Conservation (phyloP, 768 basidiomycete genomes). For the Trametes meyenii region DNA sequence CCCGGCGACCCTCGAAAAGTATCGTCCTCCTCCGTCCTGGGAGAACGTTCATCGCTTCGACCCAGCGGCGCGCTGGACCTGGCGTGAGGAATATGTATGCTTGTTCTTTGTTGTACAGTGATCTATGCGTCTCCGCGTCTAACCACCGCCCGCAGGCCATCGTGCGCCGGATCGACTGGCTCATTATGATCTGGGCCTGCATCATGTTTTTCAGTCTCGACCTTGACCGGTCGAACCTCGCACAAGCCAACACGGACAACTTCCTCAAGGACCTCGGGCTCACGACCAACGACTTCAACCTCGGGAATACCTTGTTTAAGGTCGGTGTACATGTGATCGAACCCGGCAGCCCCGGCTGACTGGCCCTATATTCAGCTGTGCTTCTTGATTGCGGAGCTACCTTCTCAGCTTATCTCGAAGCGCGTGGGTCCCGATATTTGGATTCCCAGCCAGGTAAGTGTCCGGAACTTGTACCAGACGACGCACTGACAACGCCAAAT, state of each 20-base stretch:
- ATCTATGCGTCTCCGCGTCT: neutral
- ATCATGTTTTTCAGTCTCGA: constrained; percentile 68
- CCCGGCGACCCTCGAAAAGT: constrained; percentile 49
- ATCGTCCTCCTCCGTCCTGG: constrained; percentile 54
- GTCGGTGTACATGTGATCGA: constrained; percentile 35
- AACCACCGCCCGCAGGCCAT: constrained; percentile 39
- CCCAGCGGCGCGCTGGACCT: constrained; percentile 68
- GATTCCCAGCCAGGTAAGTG: constrained; percentile 57
- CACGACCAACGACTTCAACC: constrained; percentile 65
- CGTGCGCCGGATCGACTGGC: constrained; percentile 61
- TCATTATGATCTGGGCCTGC: constrained; percentile 62
- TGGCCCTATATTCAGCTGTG: constrained; percentile 19
- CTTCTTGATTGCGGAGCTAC: constrained; percentile 52
- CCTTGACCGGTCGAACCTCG: constrained; percentile 61
- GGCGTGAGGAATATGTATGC: constrained; percentile 62
- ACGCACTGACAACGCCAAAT: neutral
- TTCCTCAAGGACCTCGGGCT: constrained; percentile 62
- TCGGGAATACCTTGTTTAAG: constrained; percentile 62
- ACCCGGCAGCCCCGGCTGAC: neutral
- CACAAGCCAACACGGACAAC: constrained; percentile 71
- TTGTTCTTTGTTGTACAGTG: neutral
- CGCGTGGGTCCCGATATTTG: constrained; percentile 68
- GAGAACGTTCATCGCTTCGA: constrained; percentile 70
- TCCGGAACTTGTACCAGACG: neutral
- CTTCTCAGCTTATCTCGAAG: constrained; percentile 70